phyloP scores from a whole-genome alignment of 1,139 yeast genomes.

The Blastobotrys proliferans region DNA sequence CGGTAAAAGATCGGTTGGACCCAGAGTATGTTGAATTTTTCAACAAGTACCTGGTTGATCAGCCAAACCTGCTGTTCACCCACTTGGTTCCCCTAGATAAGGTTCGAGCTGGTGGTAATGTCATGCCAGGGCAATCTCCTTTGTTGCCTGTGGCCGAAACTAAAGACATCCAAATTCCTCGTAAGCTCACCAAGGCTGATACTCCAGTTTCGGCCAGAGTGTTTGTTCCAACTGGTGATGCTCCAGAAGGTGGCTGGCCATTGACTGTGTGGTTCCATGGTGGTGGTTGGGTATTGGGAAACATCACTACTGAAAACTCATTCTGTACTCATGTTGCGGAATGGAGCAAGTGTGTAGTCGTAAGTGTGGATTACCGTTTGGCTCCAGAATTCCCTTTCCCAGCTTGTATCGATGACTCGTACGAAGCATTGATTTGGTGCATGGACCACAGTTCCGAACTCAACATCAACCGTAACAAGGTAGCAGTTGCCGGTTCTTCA shows the following conservation, averaged over 20 bases:
- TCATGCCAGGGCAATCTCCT: slow-evolving; percentile 45
- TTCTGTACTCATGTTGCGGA: slow-evolving; percentile 44
- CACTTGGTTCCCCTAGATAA: slow-evolving; percentile 40
- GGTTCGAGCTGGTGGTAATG: slow-evolving; percentile 43
- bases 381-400: slow-evolving; percentile 51
- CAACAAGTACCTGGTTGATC: slow-evolving; percentile 31
- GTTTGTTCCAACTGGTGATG: slow-evolving; percentile 39
- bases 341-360: slow-evolving; percentile 20
- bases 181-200: slow-evolving; percentile 36
- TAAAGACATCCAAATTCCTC: slow-evolving; percentile 38
- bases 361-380: slow-evolving; percentile 41
- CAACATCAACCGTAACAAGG: slow-evolving; percentile 35
- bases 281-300: slow-evolving; percentile 49
- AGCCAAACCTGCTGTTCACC: slow-evolving; percentile 40
- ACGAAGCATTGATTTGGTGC: slow-evolving; percentile 34
- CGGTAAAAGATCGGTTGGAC: slow-evolving; percentile 34
- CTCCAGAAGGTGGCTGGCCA: slow-evolving; percentile 45
- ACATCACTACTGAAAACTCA: slow-evolving; percentile 44
- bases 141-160: slow-evolving; percentile 32
- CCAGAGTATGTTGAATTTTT: slow-evolving; percentile 41
- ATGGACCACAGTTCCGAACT: slow-evolving; percentile 28
- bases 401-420: slow-evolving; percentile 46
- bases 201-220: slow-evolving; percentile 39
- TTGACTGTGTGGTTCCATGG: slow-evolving; percentile 48
- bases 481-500: slow-evolving; percentile 47